Percentiles rank a stretch among this genome's conserved stretches.
Conservation (phyloP, 2,329 filamentous ascomycete genomes). For the Neofusicoccum ribis region DNA sequence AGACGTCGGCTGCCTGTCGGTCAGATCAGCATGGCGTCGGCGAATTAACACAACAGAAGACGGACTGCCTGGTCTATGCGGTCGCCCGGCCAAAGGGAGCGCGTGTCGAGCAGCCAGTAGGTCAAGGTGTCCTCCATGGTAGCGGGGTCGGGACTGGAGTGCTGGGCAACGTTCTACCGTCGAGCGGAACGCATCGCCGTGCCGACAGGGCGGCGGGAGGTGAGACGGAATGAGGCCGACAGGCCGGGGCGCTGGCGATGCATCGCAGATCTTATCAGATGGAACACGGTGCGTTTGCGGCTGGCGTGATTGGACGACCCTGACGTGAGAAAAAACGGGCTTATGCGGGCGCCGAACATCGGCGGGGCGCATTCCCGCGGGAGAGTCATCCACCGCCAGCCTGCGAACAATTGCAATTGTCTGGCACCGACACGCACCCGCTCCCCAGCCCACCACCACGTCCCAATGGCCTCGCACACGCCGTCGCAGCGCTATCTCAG, state of each 20-base stretch:
- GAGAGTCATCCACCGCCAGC: neutral
- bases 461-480: conserved; percentile 47
- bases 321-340: conserved; percentile 4
- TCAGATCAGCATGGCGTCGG: neutral
- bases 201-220: neutral
- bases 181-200: neutral
- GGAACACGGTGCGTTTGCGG: neutral
- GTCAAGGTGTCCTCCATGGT: conserved; percentile 30
- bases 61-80: conserved; percentile 44
- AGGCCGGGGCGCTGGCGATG: neutral
- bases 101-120: conserved; percentile 53
- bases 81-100: conserved; percentile 46
- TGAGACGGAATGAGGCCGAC: neutral
- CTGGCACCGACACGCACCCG: neutral
- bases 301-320: conserved; percentile 9
- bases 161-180: neutral
- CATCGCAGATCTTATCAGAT: conserved; percentile 1
- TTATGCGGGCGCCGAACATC: conserved; percentile 2
- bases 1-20: conserved; percentile 43
- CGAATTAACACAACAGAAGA: neutral
- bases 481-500: conserved; percentile 63
- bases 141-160: neutral
- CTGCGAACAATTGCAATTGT: neutral
- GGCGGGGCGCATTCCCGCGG: neutral
- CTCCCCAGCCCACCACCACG: neutral